Base-by-base conservation (phyloP, 768 basidiomycete genomes). In the Amanita muscaria region DNA sequence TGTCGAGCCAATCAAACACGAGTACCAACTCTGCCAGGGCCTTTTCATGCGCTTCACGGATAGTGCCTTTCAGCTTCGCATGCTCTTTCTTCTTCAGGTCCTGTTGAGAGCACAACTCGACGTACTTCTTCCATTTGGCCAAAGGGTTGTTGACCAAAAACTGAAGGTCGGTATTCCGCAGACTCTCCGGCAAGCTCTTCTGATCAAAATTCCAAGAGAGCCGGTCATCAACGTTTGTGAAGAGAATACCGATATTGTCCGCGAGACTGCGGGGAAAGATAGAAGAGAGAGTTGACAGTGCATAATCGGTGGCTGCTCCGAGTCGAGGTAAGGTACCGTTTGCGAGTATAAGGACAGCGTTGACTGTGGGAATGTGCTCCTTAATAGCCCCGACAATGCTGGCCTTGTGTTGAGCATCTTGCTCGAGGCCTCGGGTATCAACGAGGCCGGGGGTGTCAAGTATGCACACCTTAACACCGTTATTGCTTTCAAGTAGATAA, bases 391-490 rank as follows among this genome's bases (percentile, higher is more conserved):
- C 35, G 9, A 59, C 56, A 25, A 60, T 60, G 24, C 46, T 48
- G 6, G 34, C 41, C 47, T 59, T 58, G 41, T 59, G 59, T 11
- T 46, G 34, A 7, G 51, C 49, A 35, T 60, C 59, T 24, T 57
- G 47, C 10, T 51, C 49, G 7, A 58, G 35, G 21, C 59, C 59
- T n/a, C 59, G 56, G 6, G 59, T 61, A 38, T 61, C 59, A 14
- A 48, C 55, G 7, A 61, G 55, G 7, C 59, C 59, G 22, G 59
- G 59, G 9, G 59, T 59, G 39, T 61, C 59, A 11, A 61, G 52
- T 24, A 61, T 51, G 21, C 53, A 51, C 6, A 61, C 36, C 36
- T 39, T 25, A 15, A 22, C 16, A 1, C 47, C 50, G 18, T 53
- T 51, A 24, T 31, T 24, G 31, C 47, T 38, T 2, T 11, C 21